Conservation (phyloP, 1,284 basidiomycete genomes). For the Cryptococcus deneoformans region DNA sequence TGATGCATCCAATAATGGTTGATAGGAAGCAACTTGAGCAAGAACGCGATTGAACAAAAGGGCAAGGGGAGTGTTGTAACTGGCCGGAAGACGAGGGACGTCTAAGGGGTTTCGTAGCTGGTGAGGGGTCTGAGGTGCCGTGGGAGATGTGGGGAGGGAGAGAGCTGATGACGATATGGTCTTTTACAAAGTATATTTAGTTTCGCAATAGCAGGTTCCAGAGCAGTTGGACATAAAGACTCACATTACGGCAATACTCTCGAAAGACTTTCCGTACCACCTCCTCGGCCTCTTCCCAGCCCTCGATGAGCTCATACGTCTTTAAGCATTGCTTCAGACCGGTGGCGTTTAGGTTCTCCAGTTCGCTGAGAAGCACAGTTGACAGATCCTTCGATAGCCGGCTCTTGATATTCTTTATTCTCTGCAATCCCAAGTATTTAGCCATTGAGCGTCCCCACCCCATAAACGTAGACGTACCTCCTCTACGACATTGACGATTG, state of each 20-base stretch:
- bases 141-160: conserved; percentile 17
- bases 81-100: conserved; percentile 7
- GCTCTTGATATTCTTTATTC: conserved; percentile 72
- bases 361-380: conserved; percentile 63
- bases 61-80: conserved; percentile 52
- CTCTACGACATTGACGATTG: conserved; percentile 75
- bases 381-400: conserved; percentile 81
- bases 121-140: conserved; percentile 28
- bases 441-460: background rate
- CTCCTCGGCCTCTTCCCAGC: conserved; percentile 83
- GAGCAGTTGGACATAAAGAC: conserved; percentile 11
- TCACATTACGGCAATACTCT: conserved; percentile 70
- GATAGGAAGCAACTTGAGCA: conserved; percentile 71
- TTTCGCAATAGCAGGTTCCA: background rate
- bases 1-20: conserved; percentile 68
- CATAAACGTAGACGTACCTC: conserved; percentile 60
- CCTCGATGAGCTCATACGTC: conserved; percentile 74
- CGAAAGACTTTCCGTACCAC: conserved; percentile 68
- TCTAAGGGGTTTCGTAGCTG: conserved; percentile 14
- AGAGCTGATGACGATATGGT: conserved; percentile 32
- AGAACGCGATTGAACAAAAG: conserved; percentile 76
- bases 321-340: conserved; percentile 74
- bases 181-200: conserved; percentile 9
- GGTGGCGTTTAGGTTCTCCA: conserved; percentile 41
- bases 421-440: conserved; percentile 53